Evolutionary conservation across 306 rosid species (phyloP).

Genomic region (Vachellia pachyceras): DNA sequence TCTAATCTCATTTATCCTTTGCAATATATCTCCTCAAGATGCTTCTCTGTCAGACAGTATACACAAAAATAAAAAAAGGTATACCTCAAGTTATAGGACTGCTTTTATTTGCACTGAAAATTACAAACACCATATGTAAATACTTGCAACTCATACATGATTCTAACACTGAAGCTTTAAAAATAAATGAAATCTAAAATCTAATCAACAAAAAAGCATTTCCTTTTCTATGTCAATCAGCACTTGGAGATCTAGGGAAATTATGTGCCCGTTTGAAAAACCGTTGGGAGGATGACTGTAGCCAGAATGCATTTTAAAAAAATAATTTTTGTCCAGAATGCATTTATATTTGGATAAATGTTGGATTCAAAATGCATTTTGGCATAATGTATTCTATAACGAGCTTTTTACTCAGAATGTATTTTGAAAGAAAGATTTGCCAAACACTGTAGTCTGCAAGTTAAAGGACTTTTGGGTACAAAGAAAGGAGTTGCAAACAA

Average conservation of each 20-base stretch:
- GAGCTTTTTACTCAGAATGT: too few species aligned
- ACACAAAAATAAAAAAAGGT: neutral
- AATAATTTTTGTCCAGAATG: too few species aligned
- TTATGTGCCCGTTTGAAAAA: too few species aligned
- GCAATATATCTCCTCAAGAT: conserved; percentile 33
- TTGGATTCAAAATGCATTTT: too few species aligned
- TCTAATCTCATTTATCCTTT: conserved; percentile 47
- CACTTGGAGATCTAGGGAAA: neutral
- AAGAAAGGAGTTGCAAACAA: too few species aligned
- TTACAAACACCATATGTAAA: neutral
- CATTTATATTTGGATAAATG: too few species aligned
- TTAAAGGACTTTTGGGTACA: too few species aligned
- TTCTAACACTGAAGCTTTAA: neutral
- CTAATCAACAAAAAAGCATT: conserved; percentile 4
- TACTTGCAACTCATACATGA: neutral
- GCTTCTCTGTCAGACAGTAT: conserved; percentile 43
- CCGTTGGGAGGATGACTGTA: too few species aligned
- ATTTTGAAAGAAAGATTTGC: too few species aligned
- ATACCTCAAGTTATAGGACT: neutral
- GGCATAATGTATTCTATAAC: too few species aligned
- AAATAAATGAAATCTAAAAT: neutral
- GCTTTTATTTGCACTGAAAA: neutral
- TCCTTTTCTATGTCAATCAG: conserved; percentile 13
- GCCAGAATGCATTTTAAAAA: too few species aligned
- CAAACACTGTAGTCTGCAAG: too few species aligned